phyloP scores from a whole-genome alignment of 495 filamentous ascomycete species.

The Tuber magnatum region DNA sequence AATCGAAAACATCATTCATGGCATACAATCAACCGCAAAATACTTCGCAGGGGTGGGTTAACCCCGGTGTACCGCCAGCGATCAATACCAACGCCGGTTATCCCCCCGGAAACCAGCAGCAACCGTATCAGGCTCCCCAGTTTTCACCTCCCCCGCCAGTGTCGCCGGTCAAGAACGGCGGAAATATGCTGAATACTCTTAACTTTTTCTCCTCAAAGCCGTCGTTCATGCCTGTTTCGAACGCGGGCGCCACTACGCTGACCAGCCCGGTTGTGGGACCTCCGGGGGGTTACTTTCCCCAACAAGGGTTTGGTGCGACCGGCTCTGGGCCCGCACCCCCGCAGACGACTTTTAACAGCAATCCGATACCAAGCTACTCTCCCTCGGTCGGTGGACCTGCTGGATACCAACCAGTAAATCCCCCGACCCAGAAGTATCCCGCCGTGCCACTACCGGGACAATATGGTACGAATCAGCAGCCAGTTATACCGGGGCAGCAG shows the following conservation, averaged over 20 bases:
- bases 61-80: background rate
- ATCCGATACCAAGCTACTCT: background rate
- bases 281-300: background rate
- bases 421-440: background rate
- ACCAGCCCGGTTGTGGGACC: slow-evolving; percentile 11
- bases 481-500: background rate
- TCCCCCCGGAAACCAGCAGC: background rate
- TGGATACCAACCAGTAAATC: background rate
- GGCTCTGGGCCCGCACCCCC: background rate
- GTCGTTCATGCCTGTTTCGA: slow-evolving; percentile 9
- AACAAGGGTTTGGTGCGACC: background rate
- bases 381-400: background rate
- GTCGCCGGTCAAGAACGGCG: slow-evolving; percentile 8
- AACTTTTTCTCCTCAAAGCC: slow-evolving; percentile 34
- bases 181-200: slow-evolving; percentile 15
- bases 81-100: background rate
- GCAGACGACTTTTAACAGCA: background rate
- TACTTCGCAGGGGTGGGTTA: background rate
- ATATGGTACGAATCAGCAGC: background rate
- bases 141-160: slow-evolving; percentile 19
- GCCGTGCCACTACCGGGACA: background rate
- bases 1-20: background rate
- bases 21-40: background rate
- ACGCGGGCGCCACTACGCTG: slow-evolving; percentile 20
- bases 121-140: slow-evolving; percentile 28